These are phyloP conservation scores for Coniochaeta sp. DNA, from an alignment of 2,329 filamentous ascomycete species.

Conservation along the genomic window DNA sequence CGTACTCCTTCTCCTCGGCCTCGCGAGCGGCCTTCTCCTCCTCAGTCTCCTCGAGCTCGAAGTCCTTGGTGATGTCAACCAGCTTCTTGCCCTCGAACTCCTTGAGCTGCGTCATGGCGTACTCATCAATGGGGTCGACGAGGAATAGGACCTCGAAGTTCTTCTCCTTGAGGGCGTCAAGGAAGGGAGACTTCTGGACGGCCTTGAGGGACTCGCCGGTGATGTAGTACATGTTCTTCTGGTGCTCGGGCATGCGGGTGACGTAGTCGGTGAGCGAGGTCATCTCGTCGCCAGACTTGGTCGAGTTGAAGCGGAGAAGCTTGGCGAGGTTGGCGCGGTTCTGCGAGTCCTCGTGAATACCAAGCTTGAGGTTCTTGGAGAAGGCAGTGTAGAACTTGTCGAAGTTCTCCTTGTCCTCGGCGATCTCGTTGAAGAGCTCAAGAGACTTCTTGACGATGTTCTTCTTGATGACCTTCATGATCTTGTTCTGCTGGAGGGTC, in stretches of 20 bases:
- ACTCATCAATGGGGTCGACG: constrained; percentile 98
- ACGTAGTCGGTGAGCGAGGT: constrained; percentile 97
- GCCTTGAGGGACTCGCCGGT: constrained; percentile 99
- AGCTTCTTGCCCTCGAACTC: constrained; percentile 99
- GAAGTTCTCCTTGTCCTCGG: constrained; percentile 99
- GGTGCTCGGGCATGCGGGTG: constrained; percentile 98
- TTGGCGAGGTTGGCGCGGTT: constrained; percentile 91
- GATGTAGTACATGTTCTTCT: constrained; percentile 99
- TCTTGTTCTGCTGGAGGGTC: constrained; percentile 99
- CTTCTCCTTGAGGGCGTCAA: constrained; percentile 98
- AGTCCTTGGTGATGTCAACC: constrained; percentile 99
- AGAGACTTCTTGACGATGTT: constrained; percentile 99
- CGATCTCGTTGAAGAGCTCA: constrained; percentile 98
- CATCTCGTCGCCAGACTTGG: constrained; percentile 94
- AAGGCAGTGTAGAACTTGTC: constrained; percentile 99
- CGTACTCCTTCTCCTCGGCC: constrained; percentile 96
- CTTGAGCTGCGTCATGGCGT: constrained; percentile 99
- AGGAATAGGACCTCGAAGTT: constrained; percentile 99
- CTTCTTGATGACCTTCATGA: constrained; percentile 99
- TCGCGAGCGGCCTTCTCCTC: constrained; percentile 98
- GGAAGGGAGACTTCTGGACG: constrained; percentile 96
- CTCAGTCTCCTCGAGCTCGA: constrained; percentile 99
- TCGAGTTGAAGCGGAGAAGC: constrained; percentile 97
- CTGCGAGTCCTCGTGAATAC: constrained; percentile 99
- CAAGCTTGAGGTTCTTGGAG: constrained; percentile 99